Conservation (phyloP, 495 filamentous ascomycete genomes). For the Daldinia vernicosa region DNA sequence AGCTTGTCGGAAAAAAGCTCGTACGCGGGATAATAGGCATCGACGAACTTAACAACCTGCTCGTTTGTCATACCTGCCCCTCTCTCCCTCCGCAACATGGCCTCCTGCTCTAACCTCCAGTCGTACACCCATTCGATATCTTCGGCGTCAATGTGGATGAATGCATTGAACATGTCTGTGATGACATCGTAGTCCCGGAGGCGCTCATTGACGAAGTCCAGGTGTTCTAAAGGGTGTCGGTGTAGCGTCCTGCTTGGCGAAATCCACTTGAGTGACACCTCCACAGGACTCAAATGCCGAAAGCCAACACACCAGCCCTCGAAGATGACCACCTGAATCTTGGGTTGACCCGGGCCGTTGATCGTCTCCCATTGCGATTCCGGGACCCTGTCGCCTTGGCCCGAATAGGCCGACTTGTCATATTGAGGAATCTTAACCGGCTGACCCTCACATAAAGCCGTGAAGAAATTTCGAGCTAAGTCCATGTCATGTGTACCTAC, state of each 20-base stretch:
- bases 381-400: slow-evolving; percentile 79
- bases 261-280: slow-evolving; percentile 65
- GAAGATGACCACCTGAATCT: slow-evolving; percentile 75
- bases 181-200: slow-evolving; percentile 75
- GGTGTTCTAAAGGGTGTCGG: slow-evolving; percentile 69
- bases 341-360: slow-evolving; percentile 62
- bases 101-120: slow-evolving; percentile 88
- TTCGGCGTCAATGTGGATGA: slow-evolving; percentile 90
- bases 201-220: slow-evolving; percentile 75
- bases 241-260: slow-evolving; percentile 61
- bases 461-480: slow-evolving; percentile 70
- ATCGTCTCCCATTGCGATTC: slow-evolving; percentile 67
- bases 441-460: slow-evolving; percentile 61
- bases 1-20: slow-evolving; percentile 78
- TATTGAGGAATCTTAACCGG: slow-evolving; percentile 76
- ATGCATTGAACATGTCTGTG: slow-evolving; percentile 77
- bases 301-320: slow-evolving; percentile 97
- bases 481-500: slow-evolving; percentile 81
- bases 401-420: slow-evolving; percentile 81
- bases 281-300: slow-evolving; percentile 64
- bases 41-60: slow-evolving; percentile 62
- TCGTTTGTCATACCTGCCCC: slow-evolving; percentile 75
- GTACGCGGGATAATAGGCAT: slow-evolving; percentile 68
- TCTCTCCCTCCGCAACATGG: slow-evolving; percentile 67
- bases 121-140: slow-evolving; percentile 81